Percentiles rank a stretch among this genome's conserved stretches.
phyloP scores from a whole-genome alignment of 768 basidiomycete species.

The Neoboletus subvelutipes region DNA sequence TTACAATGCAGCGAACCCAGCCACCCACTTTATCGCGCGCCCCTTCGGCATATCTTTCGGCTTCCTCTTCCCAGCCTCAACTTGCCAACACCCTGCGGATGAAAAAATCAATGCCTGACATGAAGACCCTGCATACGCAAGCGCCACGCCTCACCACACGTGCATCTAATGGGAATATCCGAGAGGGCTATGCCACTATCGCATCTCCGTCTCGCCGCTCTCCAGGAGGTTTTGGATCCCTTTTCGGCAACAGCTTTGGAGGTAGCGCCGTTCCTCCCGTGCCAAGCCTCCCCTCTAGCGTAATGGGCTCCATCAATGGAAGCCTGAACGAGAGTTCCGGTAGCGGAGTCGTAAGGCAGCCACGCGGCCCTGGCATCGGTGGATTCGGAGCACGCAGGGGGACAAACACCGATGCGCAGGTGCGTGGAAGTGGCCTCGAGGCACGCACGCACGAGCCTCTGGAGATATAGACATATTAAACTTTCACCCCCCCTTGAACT shows the following conservation, averaged over 20 bases:
- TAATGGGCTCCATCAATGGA: slow-evolving; percentile 46
- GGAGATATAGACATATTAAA: slow-evolving; percentile 58
- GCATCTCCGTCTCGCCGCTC: slow-evolving; percentile 78
- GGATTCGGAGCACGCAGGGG: slow-evolving; percentile 66
- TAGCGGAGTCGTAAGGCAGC: slow-evolving; percentile 73
- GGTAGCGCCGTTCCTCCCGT: slow-evolving; percentile 64
- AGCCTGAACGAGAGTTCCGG: slow-evolving; percentile 36
- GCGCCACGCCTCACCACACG: slow-evolving; percentile 78
- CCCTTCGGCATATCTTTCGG: slow-evolving; percentile 75
- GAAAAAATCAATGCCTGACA: slow-evolving; percentile 99
- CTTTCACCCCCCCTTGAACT: not conserved
- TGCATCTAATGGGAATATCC: slow-evolving; percentile 86
- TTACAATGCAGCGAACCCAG: slow-evolving; percentile 41
- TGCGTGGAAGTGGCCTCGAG: slow-evolving; percentile 69
- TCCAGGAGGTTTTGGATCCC: slow-evolving; percentile 65
- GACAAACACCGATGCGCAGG: slow-evolving; percentile 38
- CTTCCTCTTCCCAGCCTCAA: slow-evolving; percentile 45
- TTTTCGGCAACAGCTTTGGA: slow-evolving; percentile 55
- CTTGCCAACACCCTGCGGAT: slow-evolving; percentile 63
- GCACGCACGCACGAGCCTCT: slow-evolving; percentile 83
- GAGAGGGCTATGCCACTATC: slow-evolving; percentile 83
- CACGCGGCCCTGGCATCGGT: slow-evolving; percentile 74
- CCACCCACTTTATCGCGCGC: slow-evolving; percentile 68
- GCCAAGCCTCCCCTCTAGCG: slow-evolving; percentile 67
- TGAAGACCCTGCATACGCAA: slow-evolving; percentile 82